Evolutionary conservation across 768 basidiomycete species (phyloP), one percentile per base, ranked within the genome.

Genomic region (Tubosaeta brunneosetosa): DNA sequence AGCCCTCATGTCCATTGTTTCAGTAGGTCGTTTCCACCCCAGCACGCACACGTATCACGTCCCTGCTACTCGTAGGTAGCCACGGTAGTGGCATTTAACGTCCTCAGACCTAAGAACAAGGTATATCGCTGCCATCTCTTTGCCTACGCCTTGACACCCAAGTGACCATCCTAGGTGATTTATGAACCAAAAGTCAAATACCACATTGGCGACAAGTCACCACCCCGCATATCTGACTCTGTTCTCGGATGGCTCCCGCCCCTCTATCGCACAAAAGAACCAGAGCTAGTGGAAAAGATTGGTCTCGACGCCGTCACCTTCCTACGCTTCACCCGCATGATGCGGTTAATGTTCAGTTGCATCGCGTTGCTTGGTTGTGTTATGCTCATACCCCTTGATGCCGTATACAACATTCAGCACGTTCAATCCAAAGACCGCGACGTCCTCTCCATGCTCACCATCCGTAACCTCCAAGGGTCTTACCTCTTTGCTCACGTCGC

Each of bases 171-270:
- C 34, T 53, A 91, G 91, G 81, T 91, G 55, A 83, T 94, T 53
- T 95, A 95, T 64, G 90, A 93, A 66, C 94, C 92, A 56, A 97
- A 94, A 72, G 83, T 91, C 71, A 94, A 94, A 70, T 94, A 93
- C 65, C 89, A 91, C 63, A 76, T 81, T 54, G 87, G 85, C 38
- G 69, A 82, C 69, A 91, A 91, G 66, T 73, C 78, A 26, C 91
- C 89, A 29, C 91, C 91, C 7, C 81, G 82, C 22, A 89, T 95
- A 67, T 85, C 85, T 36, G 85, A 88, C 67, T 85, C 87, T 2
- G 67, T 95, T 43, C 81, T 92, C 44, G 90, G 91, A 56, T 99
- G 95, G 95, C 73, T 97, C 1, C 84, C 86, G 8, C 94, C 94
- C 1, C 80, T 97, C 37, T 63, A 91, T 33, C 81, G 84, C 56